Evolutionary conservation across 1,139 yeast genomes (phyloP).

Genomic region (Trichomonascaceae sp.): DNA sequence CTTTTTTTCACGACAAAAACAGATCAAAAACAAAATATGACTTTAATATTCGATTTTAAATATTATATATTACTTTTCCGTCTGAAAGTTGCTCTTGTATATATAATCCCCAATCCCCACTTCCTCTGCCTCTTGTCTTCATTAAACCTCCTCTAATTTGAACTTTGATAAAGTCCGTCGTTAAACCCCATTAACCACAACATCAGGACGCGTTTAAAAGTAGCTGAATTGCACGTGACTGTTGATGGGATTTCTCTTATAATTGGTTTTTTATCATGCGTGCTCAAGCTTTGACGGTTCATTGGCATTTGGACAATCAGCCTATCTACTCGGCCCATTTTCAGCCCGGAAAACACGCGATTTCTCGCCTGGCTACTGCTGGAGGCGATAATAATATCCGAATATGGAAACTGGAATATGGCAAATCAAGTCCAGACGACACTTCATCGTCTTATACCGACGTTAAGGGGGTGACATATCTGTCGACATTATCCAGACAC

Average conservation of each 20-base stretch:
- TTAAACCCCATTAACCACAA: not conserved
- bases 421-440: slow-evolving; percentile 9
- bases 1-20: not conserved
- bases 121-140: not conserved
- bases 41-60: not conserved
- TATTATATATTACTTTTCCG: too few species aligned
- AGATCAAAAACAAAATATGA: not conserved
- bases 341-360: slow-evolving; percentile 44
- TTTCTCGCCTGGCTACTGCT: slow-evolving; percentile 64
- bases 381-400: slow-evolving; percentile 93
- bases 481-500: slow-evolving; percentile 77
- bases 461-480: slow-evolving; percentile 33
- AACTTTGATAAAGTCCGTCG: not conserved
- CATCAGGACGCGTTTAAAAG: not conserved
- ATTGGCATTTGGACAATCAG: slow-evolving; percentile 75
- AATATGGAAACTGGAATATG: slow-evolving; percentile 42
- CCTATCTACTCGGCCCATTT: slow-evolving; percentile 82
- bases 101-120: not conserved
- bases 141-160: not conserved
- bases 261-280: slow-evolving; percentile 35
- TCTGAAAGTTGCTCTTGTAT: not conserved
- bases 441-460: slow-evolving; percentile 13
- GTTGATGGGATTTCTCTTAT: not conserved
- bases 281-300: slow-evolving; percentile 59
- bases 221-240: not conserved